Conservation (phyloP, 805 yeast genomes). For the Kodamaea kakaduensis region DNA sequence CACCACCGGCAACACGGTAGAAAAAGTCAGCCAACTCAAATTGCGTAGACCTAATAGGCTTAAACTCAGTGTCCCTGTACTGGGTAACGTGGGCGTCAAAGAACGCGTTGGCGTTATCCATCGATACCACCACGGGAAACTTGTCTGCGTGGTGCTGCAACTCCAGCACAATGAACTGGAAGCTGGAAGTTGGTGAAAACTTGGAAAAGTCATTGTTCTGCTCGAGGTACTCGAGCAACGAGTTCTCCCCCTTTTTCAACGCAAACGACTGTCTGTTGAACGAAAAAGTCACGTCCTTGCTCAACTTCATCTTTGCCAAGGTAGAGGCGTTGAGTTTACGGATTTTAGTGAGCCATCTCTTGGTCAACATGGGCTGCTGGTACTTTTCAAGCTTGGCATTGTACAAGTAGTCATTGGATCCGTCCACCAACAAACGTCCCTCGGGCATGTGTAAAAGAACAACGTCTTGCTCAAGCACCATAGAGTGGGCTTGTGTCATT, state of each 20-base stretch:
- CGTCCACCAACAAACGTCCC: slow-evolving; percentile 62
- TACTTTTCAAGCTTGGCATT: slow-evolving; percentile 47
- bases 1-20: slow-evolving; percentile 53
- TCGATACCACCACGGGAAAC: slow-evolving; percentile 60
- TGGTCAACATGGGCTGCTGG: slow-evolving; percentile 77
- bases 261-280: slow-evolving; percentile 29
- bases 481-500: slow-evolving; percentile 64
- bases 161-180: slow-evolving; percentile 54
- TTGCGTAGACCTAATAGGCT: slow-evolving; percentile 53
- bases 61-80: slow-evolving; percentile 56
- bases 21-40: slow-evolving; percentile 62
- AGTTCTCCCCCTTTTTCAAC: slow-evolving; percentile 31
- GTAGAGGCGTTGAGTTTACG: slow-evolving; percentile 32
- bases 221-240: slow-evolving; percentile 19
- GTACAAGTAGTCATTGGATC: slow-evolving; percentile 62
- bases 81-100: slow-evolving; percentile 51
- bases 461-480: slow-evolving; percentile 37
- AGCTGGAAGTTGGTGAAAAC: slow-evolving; percentile 40
- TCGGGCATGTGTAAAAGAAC: slow-evolving; percentile 51
- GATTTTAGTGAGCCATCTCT: slow-evolving; percentile 51
- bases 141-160: slow-evolving; percentile 43
- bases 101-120: slow-evolving; percentile 72
- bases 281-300: slow-evolving; percentile 30
- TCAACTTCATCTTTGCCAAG: slow-evolving; percentile 32
- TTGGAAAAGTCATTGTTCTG: slow-evolving; percentile 37